phyloP scores from a whole-genome alignment of 495 filamentous ascomycete species.

The Xylaria intraflava region DNA sequence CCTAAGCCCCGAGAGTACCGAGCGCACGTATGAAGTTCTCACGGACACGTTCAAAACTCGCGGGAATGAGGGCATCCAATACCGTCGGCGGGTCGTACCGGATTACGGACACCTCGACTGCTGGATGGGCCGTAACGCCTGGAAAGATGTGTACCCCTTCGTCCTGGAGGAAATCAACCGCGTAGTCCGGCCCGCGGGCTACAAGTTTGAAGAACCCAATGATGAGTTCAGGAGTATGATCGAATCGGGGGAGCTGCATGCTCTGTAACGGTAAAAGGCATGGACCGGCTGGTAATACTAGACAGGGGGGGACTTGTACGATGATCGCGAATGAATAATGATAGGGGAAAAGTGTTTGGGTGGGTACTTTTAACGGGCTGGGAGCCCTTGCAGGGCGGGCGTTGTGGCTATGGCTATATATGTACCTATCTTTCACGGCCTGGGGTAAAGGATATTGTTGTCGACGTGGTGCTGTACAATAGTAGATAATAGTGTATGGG shows the following conservation, averaged over 20 bases:
- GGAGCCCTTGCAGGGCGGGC: background rate
- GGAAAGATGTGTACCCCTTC: constrained; percentile 57
- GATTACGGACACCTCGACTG: constrained; percentile 63
- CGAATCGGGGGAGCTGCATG: constrained; percentile 34
- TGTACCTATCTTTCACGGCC: too few relatives aligned
- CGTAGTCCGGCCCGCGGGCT: constrained; percentile 35
- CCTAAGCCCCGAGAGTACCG: constrained; percentile 51
- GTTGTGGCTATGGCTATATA: background rate
- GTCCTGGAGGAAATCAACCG: constrained; percentile 50
- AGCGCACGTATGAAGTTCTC: constrained; percentile 50
- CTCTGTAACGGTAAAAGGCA: background rate
- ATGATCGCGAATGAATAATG: constrained; percentile 3
- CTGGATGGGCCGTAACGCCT: constrained; percentile 58
- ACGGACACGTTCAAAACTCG: constrained; percentile 45
- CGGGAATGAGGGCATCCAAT: constrained; percentile 30
- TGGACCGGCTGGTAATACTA: background rate
- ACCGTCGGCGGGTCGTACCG: constrained; percentile 48
- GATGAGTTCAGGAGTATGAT: constrained; percentile 38
- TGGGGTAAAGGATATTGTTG: too few relatives aligned
- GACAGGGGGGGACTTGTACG: background rate
- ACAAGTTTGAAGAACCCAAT: constrained; percentile 34
- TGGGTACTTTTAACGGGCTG: background rate
- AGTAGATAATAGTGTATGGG: too few relatives aligned
- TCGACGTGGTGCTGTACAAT: too few relatives aligned
- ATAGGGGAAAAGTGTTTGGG: background rate